Evolutionary conservation across 2,329 filamentous ascomycete genomes (phyloP).

Genomic region (Alternaria hordeiaustralica): DNA sequence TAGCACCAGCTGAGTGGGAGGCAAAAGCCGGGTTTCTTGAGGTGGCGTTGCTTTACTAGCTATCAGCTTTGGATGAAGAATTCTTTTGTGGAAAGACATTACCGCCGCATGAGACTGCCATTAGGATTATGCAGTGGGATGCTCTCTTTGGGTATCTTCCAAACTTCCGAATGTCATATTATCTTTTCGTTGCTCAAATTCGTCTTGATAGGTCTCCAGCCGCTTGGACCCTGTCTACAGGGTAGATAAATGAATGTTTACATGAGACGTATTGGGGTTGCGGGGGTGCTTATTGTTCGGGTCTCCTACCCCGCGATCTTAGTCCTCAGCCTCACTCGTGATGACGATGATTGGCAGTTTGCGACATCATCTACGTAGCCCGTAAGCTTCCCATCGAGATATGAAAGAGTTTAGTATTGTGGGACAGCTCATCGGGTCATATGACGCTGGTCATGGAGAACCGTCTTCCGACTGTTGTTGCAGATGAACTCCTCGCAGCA

Average conservation of each 20-base stretch:
- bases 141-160: neutral
- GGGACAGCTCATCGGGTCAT: neutral
- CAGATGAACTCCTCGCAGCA: neutral
- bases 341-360: slow-evolving; percentile 12
- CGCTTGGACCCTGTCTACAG: neutral
- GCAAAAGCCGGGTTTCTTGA: slow-evolving; percentile 12
- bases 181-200: neutral
- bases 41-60: slow-evolving; percentile 22
- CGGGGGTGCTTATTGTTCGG: slow-evolving; percentile 25
- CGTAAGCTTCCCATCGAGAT: neutral
- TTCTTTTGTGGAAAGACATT: neutral
- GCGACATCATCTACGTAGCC: neutral
- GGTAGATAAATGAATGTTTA: slow-evolving; percentile 35
- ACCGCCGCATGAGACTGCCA: neutral
- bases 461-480: neutral
- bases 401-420: neutral
- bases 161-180: neutral
- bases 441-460: neutral
- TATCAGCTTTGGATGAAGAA: neutral
- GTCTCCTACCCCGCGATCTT: slow-evolving; percentile 37
- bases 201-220: neutral
- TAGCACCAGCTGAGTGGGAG: slow-evolving; percentile 23
- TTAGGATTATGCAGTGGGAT: neutral
- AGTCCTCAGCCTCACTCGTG: slow-evolving; percentile 16
- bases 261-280: slow-evolving; percentile 32